These are phyloP conservation scores for Podila horticola DNA, from an alignment of 192 early-diverging fungal genomes.

Conservation along the genomic window DNA sequence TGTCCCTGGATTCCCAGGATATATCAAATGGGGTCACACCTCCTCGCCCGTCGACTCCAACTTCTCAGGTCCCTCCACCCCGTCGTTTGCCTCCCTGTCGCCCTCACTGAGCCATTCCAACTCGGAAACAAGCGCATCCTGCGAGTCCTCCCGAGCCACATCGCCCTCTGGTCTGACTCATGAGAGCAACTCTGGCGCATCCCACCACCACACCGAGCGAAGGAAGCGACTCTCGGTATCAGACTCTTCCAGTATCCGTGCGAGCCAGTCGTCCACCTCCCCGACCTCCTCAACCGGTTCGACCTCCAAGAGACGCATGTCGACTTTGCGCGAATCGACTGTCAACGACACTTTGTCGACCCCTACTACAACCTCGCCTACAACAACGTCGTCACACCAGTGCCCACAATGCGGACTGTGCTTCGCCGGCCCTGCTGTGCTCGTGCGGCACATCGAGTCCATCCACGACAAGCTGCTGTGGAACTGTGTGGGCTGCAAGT, in stretches of 20 bases:
- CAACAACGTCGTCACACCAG: constrained; percentile 15
- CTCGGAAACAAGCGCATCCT: constrained; percentile 5
- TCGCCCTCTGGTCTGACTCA: constrained; percentile 23
- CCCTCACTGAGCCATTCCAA: constrained; percentile 19
- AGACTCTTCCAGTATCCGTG: background rate
- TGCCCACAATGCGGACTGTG: constrained; percentile 26
- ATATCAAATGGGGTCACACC: background rate
- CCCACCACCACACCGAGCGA: too few species aligned
- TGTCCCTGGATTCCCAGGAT: background rate
- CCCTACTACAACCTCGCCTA: constrained; percentile 6
- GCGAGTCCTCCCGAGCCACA: constrained; percentile 38
- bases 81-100: constrained; percentile 35
- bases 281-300: constrained; percentile 22
- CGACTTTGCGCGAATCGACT: constrained; percentile 28
- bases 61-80: constrained; percentile 32
- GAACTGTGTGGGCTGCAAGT: constrained; percentile 49
- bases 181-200: too few species aligned
- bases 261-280: constrained; percentile 32
- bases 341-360: background rate
- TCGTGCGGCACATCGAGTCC: constrained; percentile 41
- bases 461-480: constrained; percentile 49
- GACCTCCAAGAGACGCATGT: constrained; percentile 29
- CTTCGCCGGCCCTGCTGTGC: constrained; percentile 43
- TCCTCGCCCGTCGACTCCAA: constrained; percentile 33
- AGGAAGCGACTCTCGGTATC: too few species aligned